These are phyloP conservation scores for Allium cepa DNA, from an alignment of 106 monocot genomes.

Conservation along the genomic window DNA sequence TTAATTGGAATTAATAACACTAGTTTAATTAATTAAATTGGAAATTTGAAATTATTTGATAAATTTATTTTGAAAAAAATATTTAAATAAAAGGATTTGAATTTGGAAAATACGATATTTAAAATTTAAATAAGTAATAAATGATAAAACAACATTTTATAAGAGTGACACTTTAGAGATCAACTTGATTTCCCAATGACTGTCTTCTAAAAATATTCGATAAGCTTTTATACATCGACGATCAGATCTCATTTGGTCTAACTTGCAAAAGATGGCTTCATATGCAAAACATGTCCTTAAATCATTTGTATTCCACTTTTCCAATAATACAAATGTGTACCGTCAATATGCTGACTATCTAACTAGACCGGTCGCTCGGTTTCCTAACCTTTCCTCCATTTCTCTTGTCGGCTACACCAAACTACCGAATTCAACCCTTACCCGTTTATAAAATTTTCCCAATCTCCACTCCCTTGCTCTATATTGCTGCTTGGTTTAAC, in stretches of 20 bases:
- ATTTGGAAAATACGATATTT: no score
- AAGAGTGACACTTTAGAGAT: neutral
- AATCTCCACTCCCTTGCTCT: slow-evolving; percentile 47
- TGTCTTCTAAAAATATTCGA: slow-evolving; percentile 42
- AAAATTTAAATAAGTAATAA: no score
- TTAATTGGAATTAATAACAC: no score
- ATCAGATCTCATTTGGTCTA: slow-evolving; percentile 69
- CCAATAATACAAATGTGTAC: slow-evolving; percentile 26
- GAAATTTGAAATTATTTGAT: no score
- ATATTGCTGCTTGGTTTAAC: slow-evolving; percentile 62
- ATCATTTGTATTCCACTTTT: slow-evolving; percentile 48
- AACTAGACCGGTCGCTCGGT: slow-evolving; percentile 39
- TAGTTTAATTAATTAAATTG: no score
- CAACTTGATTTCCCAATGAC: slow-evolving; percentile 41
- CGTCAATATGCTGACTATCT: slow-evolving; percentile 28
- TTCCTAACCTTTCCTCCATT: slow-evolving; percentile 39
- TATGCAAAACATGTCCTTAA: slow-evolving; percentile 49
- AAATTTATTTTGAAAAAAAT: no score
- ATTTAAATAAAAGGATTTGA: no score
- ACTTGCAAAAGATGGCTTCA: slow-evolving; percentile 56
- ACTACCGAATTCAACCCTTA: slow-evolving; percentile 47
- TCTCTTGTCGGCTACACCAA: slow-evolving; percentile 48
- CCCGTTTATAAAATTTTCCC: slow-evolving; percentile 17
- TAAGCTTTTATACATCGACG: slow-evolving; percentile 25
- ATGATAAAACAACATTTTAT: no score